phyloP scores from a whole-genome alignment of 208 protist genomes.

The Herpetomonas samuelpessoai region DNA sequence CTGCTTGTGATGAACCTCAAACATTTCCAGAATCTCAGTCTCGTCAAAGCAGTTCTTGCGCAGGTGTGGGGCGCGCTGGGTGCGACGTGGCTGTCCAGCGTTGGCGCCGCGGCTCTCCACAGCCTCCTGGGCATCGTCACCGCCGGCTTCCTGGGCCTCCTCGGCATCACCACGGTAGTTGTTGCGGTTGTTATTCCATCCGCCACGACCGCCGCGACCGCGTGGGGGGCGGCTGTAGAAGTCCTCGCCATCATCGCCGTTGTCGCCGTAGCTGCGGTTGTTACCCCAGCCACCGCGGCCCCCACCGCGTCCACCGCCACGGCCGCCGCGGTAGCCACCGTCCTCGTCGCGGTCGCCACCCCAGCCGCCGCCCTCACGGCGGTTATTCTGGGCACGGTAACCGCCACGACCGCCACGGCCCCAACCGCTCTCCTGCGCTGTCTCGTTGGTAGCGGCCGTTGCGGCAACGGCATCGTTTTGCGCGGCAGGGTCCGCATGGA shows the following conservation, averaged over 20 bases:
- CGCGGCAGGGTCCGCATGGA: too few species aligned
- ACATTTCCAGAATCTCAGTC: constrained; percentile 65
- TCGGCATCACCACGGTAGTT: constrained; percentile 6
- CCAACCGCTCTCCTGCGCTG: too few species aligned
- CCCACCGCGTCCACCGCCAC: constrained; percentile 14
- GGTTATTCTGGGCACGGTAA: not conserved
- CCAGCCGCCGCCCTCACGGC: not conserved
- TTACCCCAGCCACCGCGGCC: constrained; percentile 14
- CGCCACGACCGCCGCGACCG: constrained; percentile 2
- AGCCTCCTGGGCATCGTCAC: not conserved
- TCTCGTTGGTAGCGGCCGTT: too few species aligned
- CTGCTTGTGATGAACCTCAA: constrained; percentile 71
- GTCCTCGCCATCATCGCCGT: constrained; percentile 18
- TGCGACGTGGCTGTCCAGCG: constrained; percentile 22
- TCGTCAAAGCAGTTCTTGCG: constrained; percentile 75
- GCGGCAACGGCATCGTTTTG: too few species aligned
- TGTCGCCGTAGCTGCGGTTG: constrained; percentile 18
- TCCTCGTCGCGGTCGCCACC: constrained; percentile 7
- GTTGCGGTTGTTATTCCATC: constrained; percentile 5
- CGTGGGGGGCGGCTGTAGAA: not conserved
- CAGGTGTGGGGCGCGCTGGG: constrained; percentile 62
- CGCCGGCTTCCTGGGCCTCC: not conserved
- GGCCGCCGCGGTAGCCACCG: constrained; percentile 10
- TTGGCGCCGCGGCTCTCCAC: not conserved
- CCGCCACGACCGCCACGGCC: constrained; percentile 5